phyloP scores from a whole-genome alignment of 2,329 filamentous ascomycete species.

The Xylariomycetidae sp. region DNA sequence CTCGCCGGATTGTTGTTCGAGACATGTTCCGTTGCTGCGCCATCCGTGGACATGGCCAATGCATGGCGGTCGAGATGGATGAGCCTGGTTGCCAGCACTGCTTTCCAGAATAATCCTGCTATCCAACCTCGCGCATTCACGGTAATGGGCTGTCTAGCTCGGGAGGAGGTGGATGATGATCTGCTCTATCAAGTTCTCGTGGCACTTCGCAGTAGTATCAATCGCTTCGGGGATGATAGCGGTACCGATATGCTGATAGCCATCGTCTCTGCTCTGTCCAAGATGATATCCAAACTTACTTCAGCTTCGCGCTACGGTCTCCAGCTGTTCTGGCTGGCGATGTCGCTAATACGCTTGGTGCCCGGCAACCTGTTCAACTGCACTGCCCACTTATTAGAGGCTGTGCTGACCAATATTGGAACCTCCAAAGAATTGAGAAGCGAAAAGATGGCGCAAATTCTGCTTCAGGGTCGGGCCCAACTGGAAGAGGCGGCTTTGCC shows the following conservation, averaged over 20 bases:
- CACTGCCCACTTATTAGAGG: conserved; percentile 59
- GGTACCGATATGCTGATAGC: conserved; percentile 65
- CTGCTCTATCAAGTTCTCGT: conserved; percentile 67
- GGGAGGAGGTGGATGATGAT: conserved; percentile 70
- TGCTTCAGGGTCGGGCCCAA: conserved; percentile 56
- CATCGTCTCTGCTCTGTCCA: conserved; percentile 62
- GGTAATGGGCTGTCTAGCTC: conserved; percentile 66
- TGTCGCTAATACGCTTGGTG: conserved; percentile 61
- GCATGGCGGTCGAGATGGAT: conserved; percentile 69
- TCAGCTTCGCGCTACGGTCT: conserved; percentile 63
- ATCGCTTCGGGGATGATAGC: conserved; percentile 59
- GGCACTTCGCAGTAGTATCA: conserved; percentile 59
- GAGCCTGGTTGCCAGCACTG: conserved; percentile 67
- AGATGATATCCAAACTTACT: conserved; percentile 67
- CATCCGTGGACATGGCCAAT: conserved; percentile 61
- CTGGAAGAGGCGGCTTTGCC: conserved; percentile 59
- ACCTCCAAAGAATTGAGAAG: conserved; percentile 56
- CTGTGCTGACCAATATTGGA: conserved; percentile 60
- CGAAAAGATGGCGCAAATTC: conserved; percentile 52
- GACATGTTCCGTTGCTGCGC: conserved; percentile 58
- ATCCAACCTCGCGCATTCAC: conserved; percentile 66
- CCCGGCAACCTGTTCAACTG: conserved; percentile 61
- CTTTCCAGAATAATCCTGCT: conserved; percentile 68
- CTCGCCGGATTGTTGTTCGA: conserved; percentile 60
- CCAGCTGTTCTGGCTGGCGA: conserved; percentile 66